These are phyloP conservation scores for Umbellularia californica DNA, from an alignment of 164 flowering plant species.

Conservation along the genomic window DNA sequence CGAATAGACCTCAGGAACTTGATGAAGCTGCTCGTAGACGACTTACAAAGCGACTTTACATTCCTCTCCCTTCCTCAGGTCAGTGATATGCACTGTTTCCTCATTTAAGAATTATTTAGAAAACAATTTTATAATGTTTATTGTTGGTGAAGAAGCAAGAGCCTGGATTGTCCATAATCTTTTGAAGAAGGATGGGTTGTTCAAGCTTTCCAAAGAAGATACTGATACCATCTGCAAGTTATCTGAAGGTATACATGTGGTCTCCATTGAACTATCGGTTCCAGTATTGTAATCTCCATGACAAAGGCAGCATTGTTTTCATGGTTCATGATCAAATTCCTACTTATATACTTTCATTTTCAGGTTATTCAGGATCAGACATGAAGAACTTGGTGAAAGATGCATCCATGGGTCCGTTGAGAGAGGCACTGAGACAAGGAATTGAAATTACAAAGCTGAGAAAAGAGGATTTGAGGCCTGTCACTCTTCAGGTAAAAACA, in stretches of 20 bases:
- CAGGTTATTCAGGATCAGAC: slow-evolving; percentile 98
- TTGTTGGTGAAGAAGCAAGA: slow-evolving; percentile 70
- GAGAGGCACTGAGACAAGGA: slow-evolving; percentile 85
- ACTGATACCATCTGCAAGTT: slow-evolving; percentile 64
- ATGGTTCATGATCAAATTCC: background rate
- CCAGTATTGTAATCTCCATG: background rate
- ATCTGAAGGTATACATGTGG: slow-evolving; percentile 54
- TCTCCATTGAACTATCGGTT: background rate
- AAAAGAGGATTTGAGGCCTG: slow-evolving; percentile 87
- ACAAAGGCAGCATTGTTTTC: background rate
- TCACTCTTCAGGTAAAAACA: slow-evolving; percentile 63
- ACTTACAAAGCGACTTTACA: slow-evolving; percentile 89
- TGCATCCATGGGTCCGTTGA: slow-evolving; percentile 96
- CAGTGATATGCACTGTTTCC: background rate
- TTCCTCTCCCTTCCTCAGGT: slow-evolving; percentile 97
- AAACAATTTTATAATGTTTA: background rate
- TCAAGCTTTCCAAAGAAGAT: slow-evolving; percentile 77
- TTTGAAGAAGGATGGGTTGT: slow-evolving; percentile 81
- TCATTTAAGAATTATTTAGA: background rate
- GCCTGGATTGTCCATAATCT: slow-evolving; percentile 89
- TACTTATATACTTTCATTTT: background rate
- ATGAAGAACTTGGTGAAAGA: slow-evolving; percentile 98
- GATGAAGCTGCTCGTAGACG: slow-evolving; percentile 98
- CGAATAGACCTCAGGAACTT: slow-evolving; percentile 98
- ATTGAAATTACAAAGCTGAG: slow-evolving; percentile 69